Conservation (phyloP, 2,329 filamentous ascomycete species). For the Penicillium fuscoglaucum region DNA sequence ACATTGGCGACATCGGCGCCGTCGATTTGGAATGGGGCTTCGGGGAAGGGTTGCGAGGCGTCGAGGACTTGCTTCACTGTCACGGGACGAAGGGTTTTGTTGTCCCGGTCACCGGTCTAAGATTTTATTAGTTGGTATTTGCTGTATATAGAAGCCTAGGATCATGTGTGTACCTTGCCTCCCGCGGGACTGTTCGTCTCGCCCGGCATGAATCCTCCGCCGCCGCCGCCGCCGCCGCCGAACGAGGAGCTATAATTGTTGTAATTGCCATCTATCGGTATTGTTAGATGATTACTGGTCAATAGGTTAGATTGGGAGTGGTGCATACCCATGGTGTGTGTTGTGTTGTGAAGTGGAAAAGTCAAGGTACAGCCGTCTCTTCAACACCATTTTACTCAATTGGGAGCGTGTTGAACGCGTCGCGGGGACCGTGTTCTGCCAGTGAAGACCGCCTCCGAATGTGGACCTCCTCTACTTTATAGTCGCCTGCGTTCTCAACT, state of each 20-base stretch:
- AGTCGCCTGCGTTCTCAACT: neutral
- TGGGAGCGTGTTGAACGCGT: slow-evolving; percentile 43
- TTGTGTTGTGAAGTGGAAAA: slow-evolving; percentile 16
- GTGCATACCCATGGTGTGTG: slow-evolving; percentile 33
- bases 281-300: neutral
- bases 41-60: slow-evolving; percentile 71
- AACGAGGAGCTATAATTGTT: slow-evolving; percentile 57
- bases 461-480: neutral
- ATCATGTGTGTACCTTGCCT: slow-evolving; percentile 38
- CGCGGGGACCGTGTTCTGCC: slow-evolving; percentile 27
- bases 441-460: neutral
- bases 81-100: slow-evolving; percentile 79
- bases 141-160: neutral
- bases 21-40: slow-evolving; percentile 81
- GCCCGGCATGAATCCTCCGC: slow-evolving; percentile 60
- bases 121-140: neutral
- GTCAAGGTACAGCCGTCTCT: slow-evolving; percentile 8
- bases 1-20: slow-evolving; percentile 70
- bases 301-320: neutral
- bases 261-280: slow-evolving; percentile 36
- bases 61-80: slow-evolving; percentile 94
- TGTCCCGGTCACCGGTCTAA: slow-evolving; percentile 61
- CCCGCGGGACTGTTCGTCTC: slow-evolving; percentile 51
- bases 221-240: slow-evolving; percentile 50
- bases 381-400: slow-evolving; percentile 38